A percentile compares a stretch with the other conserved stretches of the same genome.
phyloP scores from a whole-genome alignment of 2,329 filamentous ascomycete genomes.

The Ampelomyces quisqualis region DNA sequence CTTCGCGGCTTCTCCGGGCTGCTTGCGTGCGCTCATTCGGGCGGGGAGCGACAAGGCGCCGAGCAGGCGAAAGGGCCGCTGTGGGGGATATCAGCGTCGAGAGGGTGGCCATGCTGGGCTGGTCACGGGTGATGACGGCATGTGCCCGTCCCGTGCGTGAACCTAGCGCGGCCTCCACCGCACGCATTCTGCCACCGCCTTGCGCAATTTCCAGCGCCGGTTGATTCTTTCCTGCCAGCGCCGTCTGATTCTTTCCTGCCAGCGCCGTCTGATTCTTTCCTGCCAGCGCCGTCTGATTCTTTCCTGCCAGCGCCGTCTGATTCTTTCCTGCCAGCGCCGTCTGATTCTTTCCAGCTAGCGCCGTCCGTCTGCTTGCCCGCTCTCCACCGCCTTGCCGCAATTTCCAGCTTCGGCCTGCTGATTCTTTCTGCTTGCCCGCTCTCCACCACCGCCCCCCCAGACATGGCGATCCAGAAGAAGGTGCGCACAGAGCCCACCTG shows the following conservation, averaged over 20 bases:
- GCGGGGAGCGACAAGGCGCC: slow-evolving; percentile 9
- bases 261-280: too few relatives aligned
- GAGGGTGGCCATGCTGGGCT: slow-evolving; percentile 13
- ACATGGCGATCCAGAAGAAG: slow-evolving; percentile 97
- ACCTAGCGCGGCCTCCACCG: slow-evolving; percentile 10
- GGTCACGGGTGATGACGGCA: slow-evolving; percentile 24
- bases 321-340: too few relatives aligned
- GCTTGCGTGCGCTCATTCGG: slow-evolving; percentile 47
- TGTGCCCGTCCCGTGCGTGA: slow-evolving; percentile 13
- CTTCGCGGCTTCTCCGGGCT: slow-evolving; percentile 36
- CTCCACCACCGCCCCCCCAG: slow-evolving; percentile 25
- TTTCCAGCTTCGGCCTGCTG: too few relatives aligned
- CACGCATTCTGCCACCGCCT: too few relatives aligned
- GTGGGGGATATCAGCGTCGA: slow-evolving; percentile 8
- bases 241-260: too few relatives aligned
- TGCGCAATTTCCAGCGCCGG: too few relatives aligned
- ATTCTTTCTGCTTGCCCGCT: slow-evolving; percentile 20
- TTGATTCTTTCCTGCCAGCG: too few relatives aligned
- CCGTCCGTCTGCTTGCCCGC: too few relatives aligned
- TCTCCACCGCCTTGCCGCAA: too few relatives aligned
- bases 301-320: too few relatives aligned
- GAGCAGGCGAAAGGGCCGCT: slow-evolving; percentile 25
- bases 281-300: too few relatives aligned
- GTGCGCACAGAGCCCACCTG: slow-evolving; percentile 25
- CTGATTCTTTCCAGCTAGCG: too few relatives aligned